Evolutionary conservation across 2,329 filamentous ascomycete species (phyloP).

Genomic region (Waltergamsia citrina): DNA sequence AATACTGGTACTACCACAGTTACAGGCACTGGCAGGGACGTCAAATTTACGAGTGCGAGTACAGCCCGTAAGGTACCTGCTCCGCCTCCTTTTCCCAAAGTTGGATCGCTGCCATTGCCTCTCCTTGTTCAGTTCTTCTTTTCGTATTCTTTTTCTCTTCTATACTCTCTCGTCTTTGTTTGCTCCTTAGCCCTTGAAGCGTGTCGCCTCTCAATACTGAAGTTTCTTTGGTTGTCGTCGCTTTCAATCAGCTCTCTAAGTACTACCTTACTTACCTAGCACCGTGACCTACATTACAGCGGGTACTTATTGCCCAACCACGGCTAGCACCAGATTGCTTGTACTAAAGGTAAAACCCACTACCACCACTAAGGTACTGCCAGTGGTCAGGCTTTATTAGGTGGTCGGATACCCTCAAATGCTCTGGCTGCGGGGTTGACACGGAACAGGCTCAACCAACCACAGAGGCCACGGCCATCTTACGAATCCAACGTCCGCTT

Average conservation of each 20-base stretch:
- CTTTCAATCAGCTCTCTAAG: not conserved
- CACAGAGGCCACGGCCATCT: conserved; percentile 2
- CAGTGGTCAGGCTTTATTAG: too few species aligned
- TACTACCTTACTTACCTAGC: too few species aligned
- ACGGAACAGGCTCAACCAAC: conserved; percentile 1
- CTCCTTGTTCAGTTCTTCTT: not conserved
- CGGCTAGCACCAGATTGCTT: too few species aligned
- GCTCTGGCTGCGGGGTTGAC: conserved; percentile 5
- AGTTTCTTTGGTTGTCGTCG: not conserved
- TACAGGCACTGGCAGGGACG: too few species aligned
- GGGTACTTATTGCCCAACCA: too few species aligned
- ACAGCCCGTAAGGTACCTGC: too few species aligned
- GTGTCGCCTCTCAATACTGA: not conserved
- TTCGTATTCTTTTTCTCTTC: not conserved
- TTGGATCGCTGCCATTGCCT: not conserved
- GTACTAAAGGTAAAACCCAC: too few species aligned
- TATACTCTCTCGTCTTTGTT: not conserved
- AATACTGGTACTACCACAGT: too few species aligned
- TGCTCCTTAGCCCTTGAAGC: not conserved
- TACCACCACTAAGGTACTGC: too few species aligned
- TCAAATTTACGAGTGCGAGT: too few species aligned
- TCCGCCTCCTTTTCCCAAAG: conserved; percentile 1
- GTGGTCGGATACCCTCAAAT: not conserved
- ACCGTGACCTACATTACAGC: too few species aligned
- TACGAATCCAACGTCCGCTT: conserved; percentile 1